A percentile compares a stretch with the other conserved stretches of the same genome.
phyloP scores from a whole-genome alignment of 768 basidiomycete species.

The Hygrophorus russula region DNA sequence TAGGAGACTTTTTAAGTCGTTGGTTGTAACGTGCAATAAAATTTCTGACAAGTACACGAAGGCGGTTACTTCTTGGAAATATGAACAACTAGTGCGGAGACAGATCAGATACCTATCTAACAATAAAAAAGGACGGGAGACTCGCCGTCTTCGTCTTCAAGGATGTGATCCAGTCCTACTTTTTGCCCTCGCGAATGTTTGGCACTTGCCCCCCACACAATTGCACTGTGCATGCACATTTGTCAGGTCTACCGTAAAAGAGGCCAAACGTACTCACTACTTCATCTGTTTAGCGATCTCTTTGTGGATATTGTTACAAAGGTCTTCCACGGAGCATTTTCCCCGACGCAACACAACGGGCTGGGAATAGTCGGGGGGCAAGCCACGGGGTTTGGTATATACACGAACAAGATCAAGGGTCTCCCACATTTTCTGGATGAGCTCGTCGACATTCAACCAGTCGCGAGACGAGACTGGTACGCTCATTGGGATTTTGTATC shows the following conservation, averaged over 20 bases:
- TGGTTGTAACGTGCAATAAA: too few relatives aligned
- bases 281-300: conserved; percentile 98
- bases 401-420: conserved; percentile 87
- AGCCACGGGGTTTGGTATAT: conserved; percentile 92
- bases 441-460: conserved; percentile 96
- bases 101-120: conserved; percentile 7
- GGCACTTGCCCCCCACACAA: conserved; percentile 96
- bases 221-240: conserved; percentile 37
- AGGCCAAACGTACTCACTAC: conserved; percentile 45
- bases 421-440: conserved; percentile 89
- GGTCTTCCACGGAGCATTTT: conserved; percentile 69
- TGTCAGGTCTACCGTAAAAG: conserved; percentile 3
- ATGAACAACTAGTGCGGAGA: conserved; percentile 35
- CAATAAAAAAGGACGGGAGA: conserved; percentile 4
- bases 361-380: conserved; percentile 78
- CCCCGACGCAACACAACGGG: conserved; percentile 79
- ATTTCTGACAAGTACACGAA: too few relatives aligned
- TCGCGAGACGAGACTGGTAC: conserved; percentile 90
- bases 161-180: conserved; percentile 75
- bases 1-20: too few relatives aligned
- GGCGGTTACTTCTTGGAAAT: conserved; percentile 47
- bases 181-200: conserved; percentile 97
- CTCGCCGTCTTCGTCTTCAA: conserved; percentile 86
- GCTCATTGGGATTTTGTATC: conserved; percentile 89
- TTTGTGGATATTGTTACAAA: conserved; percentile 90